A percentile compares a stretch with the other conserved stretches of the same genome.
These are phyloP conservation scores for Chondrus crispus DNA, from an alignment of 23 red algal species.

Conservation along the genomic window DNA sequence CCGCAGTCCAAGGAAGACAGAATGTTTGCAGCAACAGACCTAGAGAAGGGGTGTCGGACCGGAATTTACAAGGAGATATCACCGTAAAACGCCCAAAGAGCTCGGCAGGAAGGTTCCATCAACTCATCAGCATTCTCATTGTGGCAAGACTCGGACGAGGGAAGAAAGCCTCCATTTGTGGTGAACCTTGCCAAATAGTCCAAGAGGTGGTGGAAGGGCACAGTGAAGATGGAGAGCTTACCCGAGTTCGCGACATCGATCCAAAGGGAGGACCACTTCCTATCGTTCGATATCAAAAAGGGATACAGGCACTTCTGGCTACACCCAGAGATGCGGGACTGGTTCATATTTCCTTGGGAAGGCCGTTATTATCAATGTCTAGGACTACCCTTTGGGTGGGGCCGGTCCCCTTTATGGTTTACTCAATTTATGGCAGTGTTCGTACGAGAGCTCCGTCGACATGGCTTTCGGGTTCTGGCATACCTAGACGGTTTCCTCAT, in stretches of 20 bases:
- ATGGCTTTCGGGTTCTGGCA: not conserved
- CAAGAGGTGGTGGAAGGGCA: not conserved
- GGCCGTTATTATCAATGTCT: not conserved
- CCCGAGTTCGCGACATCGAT: not conserved
- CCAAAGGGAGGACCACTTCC: not conserved
- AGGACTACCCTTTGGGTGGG: conserved; percentile 24
- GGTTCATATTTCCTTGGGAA: conserved; percentile 7
- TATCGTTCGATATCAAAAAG: conserved; percentile 6
- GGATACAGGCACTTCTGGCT: conserved; percentile 19
- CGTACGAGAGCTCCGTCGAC: not conserved
- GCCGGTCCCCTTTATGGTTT: not conserved
- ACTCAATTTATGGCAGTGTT: conserved; percentile 23
- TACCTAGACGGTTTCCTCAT: conserved; percentile 9
- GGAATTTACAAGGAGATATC: not conserved
- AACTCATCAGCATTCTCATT: not conserved
- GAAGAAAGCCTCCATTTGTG: not conserved
- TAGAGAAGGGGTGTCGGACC: not conserved
- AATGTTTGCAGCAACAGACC: not conserved
- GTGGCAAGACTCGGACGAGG: not conserved
- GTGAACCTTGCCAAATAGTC: conserved; percentile 6
- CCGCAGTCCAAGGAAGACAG: not conserved
- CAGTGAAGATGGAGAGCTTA: not conserved
- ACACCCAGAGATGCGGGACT: conserved; percentile 4
- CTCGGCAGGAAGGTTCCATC: not conserved
- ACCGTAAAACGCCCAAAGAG: not conserved